Conservation (phyloP, 2,329 filamentous ascomycete species). For the Phyllosticta citribraziliensis region DNA sequence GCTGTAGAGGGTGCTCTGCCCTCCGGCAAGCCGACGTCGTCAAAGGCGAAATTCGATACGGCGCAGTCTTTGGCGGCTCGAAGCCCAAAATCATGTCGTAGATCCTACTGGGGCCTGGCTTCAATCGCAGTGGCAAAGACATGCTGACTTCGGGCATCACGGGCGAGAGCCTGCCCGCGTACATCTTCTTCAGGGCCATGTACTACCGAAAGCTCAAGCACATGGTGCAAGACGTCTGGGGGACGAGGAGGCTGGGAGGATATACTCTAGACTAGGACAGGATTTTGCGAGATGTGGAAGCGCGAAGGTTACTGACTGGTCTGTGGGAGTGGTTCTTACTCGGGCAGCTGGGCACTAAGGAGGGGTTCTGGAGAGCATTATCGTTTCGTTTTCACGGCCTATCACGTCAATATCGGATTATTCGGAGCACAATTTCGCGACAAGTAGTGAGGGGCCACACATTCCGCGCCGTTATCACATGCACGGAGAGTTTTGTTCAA, state of each 20-base stretch:
- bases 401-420: no score
- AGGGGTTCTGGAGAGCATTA: no score
- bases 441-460: no score
- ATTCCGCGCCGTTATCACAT: not conserved
- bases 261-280: no score
- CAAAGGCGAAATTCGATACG: slow-evolving; percentile 77
- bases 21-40: slow-evolving; percentile 83
- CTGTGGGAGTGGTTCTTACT: no score
- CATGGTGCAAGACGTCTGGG: slow-evolving; percentile 99
- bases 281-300: no score
- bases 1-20: slow-evolving; percentile 52
- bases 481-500: not conserved
- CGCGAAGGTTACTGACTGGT: no score
- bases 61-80: slow-evolving; percentile 74
- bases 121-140: slow-evolving; percentile 95
- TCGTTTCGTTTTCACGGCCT: no score
- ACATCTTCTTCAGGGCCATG: slow-evolving; percentile 97
- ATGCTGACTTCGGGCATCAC: slow-evolving; percentile 93
- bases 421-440: no score
- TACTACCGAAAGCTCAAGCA: slow-evolving; percentile 99
- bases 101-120: slow-evolving; percentile 76
- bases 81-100: slow-evolving; percentile 83
- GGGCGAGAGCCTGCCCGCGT: slow-evolving; percentile 84
- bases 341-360: no score
- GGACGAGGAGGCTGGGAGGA: no score